Conservation (phyloP, 2,329 filamentous ascomycete species). For the Phoma herbarum region DNA sequence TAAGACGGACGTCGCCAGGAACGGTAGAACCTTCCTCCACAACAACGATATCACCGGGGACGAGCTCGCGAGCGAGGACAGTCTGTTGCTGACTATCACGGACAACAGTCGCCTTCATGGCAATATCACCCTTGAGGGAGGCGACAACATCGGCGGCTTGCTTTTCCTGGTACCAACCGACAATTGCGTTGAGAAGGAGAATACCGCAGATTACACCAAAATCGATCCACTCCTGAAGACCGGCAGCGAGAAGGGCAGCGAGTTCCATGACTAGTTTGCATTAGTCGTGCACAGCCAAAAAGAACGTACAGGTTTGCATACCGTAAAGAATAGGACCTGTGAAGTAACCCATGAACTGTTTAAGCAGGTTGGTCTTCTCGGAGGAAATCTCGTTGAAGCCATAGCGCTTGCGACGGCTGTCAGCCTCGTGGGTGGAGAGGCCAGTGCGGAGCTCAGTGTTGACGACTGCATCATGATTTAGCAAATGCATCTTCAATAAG, state of each 20-base stretch:
- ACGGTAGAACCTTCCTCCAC: constrained; percentile 77
- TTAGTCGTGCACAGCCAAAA: constrained; percentile 10
- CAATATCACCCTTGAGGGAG: constrained; percentile 78
- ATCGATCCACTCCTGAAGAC: constrained; percentile 78
- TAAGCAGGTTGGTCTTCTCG: constrained; percentile 78
- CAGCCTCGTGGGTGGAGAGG: constrained; percentile 67
- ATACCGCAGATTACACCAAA: constrained; percentile 80
- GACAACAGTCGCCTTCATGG: constrained; percentile 74
- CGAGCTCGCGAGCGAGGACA: constrained; percentile 76
- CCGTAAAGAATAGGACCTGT: constrained; percentile 79
- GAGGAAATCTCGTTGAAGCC: constrained; percentile 77
- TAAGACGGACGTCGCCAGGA: constrained; percentile 74
- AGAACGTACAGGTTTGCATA: constrained; percentile 55
- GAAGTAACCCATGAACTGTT: constrained; percentile 80
- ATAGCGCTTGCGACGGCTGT: constrained; percentile 69
- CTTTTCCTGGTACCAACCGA: constrained; percentile 85
- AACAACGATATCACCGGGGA: constrained; percentile 78
- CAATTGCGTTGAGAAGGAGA: constrained; percentile 75
- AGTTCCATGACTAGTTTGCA: constrained; percentile 73
- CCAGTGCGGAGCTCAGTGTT: constrained; percentile 72
- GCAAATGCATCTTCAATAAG: constrained; percentile 13
- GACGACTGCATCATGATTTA: constrained; percentile 59
- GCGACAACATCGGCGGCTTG: constrained; percentile 75
- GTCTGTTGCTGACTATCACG: constrained; percentile 73
- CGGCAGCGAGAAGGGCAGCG: constrained; percentile 75